Evolutionary conservation across 805 yeast species (phyloP).

Genomic region (Komagataella populi): DNA sequence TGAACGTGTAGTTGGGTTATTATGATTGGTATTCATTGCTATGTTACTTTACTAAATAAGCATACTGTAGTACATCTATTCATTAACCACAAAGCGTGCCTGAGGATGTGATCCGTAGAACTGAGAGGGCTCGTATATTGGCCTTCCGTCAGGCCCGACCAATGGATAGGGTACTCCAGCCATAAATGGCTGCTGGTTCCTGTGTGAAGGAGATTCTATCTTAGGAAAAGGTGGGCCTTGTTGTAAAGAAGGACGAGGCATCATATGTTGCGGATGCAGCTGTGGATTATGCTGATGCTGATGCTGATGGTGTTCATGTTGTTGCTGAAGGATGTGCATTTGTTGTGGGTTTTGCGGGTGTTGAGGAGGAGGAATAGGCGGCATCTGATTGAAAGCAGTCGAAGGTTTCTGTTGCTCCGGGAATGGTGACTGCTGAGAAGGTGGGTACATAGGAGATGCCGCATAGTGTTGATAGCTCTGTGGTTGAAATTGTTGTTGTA

Average conservation of each 20-base stretch:
- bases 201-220: neutral
- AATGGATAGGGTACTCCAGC: neutral
- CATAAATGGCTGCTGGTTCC: neutral
- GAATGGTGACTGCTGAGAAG: neutral
- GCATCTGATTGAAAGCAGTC: neutral
- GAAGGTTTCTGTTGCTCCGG: neutral
- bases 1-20: conserved; percentile 32
- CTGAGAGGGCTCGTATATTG: neutral
- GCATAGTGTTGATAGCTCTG: neutral
- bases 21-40: conserved; percentile 1
- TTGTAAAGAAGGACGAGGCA: neutral
- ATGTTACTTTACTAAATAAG: neutral
- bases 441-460: neutral
- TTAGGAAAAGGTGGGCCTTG: neutral
- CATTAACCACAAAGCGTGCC: neutral
- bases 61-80: neutral
- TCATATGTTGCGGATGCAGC: neutral
- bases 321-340: neutral
- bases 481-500: neutral
- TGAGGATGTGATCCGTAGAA: neutral
- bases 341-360: neutral
- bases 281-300: neutral
- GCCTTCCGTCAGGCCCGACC: neutral
- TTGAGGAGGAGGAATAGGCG: neutral
- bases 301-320: neutral